These are phyloP conservation scores for Fusarium begoniae DNA, from an alignment of 2,329 filamentous ascomycete species.

Conservation along the genomic window DNA sequence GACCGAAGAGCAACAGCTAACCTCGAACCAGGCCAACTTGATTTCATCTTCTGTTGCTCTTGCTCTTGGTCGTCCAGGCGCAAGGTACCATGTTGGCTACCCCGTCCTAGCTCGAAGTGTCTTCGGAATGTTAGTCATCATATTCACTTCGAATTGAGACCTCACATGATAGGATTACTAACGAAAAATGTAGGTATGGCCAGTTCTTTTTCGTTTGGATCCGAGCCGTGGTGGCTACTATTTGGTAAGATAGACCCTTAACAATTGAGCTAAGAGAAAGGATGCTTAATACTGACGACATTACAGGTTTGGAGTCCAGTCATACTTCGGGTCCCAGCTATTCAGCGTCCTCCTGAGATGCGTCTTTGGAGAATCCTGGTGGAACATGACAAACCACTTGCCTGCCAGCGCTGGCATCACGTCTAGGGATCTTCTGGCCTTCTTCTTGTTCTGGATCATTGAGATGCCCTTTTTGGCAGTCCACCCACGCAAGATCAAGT, in stretches of 20 bases:
- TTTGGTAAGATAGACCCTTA: not conserved
- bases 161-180: not conserved
- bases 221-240: not conserved
- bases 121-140: not conserved
- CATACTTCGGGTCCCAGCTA: not conserved
- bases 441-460: conserved; percentile 52
- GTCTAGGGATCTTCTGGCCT: conserved; percentile 47
- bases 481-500: not conserved
- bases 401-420: conserved; percentile 46
- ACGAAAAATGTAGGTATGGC: not conserved
- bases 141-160: not conserved
- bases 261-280: not conserved
- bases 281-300: not conserved
- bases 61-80: not conserved
- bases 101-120: not conserved
- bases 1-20: not conserved
- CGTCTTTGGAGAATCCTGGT: conserved; percentile 48
- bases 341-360: conserved; percentile 41
- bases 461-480: conserved; percentile 44
- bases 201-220: not conserved
- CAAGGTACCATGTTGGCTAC: not conserved
- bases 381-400: conserved; percentile 46
- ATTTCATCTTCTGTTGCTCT: not conserved
- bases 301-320: not conserved
- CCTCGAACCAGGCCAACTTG: not conserved